Evolutionary conservation across 192 early-diverging fungal genomes (phyloP).

Genomic region (Chytriomyces hyalinus): DNA sequence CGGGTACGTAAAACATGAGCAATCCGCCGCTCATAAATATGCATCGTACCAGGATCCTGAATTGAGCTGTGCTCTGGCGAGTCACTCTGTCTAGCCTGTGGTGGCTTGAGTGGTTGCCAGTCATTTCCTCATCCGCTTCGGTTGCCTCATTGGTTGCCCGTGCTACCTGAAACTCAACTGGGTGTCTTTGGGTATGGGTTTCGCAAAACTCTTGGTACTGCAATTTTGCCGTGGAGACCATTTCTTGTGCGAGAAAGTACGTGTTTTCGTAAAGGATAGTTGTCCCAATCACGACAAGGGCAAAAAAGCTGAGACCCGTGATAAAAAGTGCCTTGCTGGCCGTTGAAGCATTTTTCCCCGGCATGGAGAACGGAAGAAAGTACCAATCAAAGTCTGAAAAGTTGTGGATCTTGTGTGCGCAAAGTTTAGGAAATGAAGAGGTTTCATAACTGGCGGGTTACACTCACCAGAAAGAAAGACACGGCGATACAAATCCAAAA

Average conservation of each 20-base stretch:
- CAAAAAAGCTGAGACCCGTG: background rate
- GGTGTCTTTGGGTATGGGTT: background rate
- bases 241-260: background rate
- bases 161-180: background rate
- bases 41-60: background rate
- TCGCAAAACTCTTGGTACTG: background rate
- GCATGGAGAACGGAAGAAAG: constrained; percentile 5
- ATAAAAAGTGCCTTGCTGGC: background rate
- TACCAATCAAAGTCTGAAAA: background rate
- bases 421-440: background rate
- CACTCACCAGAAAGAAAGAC: background rate
- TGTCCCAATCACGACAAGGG: background rate
- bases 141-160: background rate
- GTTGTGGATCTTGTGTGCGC: background rate
- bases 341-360: background rate
- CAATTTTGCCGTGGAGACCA: background rate
- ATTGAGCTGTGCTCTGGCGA: background rate
- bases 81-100: background rate
- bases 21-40: background rate
- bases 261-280: background rate
- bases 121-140: too few species aligned
- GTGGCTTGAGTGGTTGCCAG: background rate
- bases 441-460: background rate
- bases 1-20: constrained; percentile 8
- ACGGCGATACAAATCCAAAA: background rate